Percentiles rank a stretch among this genome's conserved stretches.
Evolutionary conservation across 441 rosid genomes (phyloP).

Genomic region (Eutrema salsugineum): DNA sequence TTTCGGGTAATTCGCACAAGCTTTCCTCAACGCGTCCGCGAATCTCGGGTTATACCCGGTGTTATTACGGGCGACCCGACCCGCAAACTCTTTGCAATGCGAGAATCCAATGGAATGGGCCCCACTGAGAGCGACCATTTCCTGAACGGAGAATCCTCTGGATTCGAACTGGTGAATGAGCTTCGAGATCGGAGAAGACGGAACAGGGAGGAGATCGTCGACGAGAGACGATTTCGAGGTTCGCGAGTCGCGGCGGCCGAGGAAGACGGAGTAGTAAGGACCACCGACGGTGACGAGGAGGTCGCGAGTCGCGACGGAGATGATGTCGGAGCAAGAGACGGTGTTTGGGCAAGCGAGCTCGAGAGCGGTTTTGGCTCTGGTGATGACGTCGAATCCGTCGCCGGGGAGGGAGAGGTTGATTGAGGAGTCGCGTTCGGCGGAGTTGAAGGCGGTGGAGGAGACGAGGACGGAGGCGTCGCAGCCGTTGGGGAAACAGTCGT

Average conservation of each 20-base stretch:
- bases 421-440: conserved; percentile 63
- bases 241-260: conserved; percentile 56
- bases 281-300: conserved; percentile 64
- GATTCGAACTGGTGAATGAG: conserved; percentile 40
- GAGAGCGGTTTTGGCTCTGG: conserved; percentile 66
- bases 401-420: conserved; percentile 79
- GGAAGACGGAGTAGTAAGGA: conserved; percentile 48
- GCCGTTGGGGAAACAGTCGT: conserved; percentile 61
- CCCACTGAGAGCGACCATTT: conserved; percentile 63
- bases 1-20: conserved; percentile 42
- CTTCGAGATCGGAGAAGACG: conserved; percentile 41
- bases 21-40: conserved; percentile 46
- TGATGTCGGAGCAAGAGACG: conserved; percentile 71
- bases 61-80: conserved; percentile 32
- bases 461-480: conserved; percentile 58
- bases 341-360: conserved; percentile 65
- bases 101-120: conserved; percentile 75
- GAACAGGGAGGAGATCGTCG: conserved; percentile 47
- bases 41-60: conserved; percentile 58
- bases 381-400: conserved; percentile 66
- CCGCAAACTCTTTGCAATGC: conserved; percentile 58
- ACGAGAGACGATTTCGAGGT: conserved; percentile 38
- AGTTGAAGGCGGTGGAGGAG: conserved; percentile 52
- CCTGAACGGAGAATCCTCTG: conserved; percentile 48
- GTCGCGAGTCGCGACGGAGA: conserved; percentile 61